Base-by-base conservation (phyloP, 139 green algal species). In the Coccomyxa sp. region DNA sequence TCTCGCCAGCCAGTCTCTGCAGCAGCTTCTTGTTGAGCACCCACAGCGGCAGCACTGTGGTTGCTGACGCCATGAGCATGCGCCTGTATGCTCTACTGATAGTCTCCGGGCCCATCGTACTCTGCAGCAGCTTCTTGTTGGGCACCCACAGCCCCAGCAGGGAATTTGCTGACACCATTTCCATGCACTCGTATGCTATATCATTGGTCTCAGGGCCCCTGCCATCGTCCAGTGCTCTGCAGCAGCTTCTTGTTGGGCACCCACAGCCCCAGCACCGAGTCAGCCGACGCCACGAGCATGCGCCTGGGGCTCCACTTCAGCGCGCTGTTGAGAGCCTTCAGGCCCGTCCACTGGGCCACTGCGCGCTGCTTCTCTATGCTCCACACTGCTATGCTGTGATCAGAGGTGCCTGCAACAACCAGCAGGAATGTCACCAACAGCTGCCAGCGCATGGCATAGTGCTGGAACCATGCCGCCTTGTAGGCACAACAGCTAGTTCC, bases 81-180 rank as follows among this genome's bases (percentile, higher is more conserved):
- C 90, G 86, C 8, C 92, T 81, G 0, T 90, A 77, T 39, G 85
- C 91, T 4, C 80, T 84, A 0, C 92, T 92, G n/a, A 91, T 68
- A 6, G 85, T 89, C 8, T 90, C 87, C 78, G 97, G 94, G 5
- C 84, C 85, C 0, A 12, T 39, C 89, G n/a, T n/a, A n/a, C n/a
- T n/a, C n/a, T n/a, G 31, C 76, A 83, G 33, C 54, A 71, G 54
- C 8, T 71, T 18, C 12, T 77, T 41, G 55, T 89, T 77, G 0
- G 94, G 94, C 7, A 97, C 83, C 92, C 93, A 98, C 55, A 98
- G 70, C 12, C 80, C 86, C 16, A 97, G 82, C 29, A 88, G 87
- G 29, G 81, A 78, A 77, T 91, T 96, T 16, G 90, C 94, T 39
- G 73, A 89, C 6, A 92, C 94, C 50, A 94, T 80, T 68, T 97